A percentile compares a stretch with the other conserved stretches of the same genome.
Evolutionary conservation across 2,329 filamentous ascomycete species (phyloP).

Genomic region (Colletotrichum karsti): DNA sequence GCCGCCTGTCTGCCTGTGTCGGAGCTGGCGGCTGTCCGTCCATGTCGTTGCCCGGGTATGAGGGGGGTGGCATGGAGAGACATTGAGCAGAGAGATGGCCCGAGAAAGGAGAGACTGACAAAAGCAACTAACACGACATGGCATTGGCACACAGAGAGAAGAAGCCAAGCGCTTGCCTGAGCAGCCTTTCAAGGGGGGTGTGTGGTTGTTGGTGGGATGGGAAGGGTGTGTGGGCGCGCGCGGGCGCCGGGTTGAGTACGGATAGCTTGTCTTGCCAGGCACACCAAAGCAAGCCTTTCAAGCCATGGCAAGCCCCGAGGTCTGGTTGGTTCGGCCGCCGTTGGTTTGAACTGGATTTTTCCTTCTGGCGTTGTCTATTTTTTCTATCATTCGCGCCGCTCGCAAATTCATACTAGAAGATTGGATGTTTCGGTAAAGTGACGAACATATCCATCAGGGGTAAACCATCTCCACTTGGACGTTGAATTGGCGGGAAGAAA

Average conservation of each 20-base stretch:
- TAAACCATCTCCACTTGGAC: background rate
- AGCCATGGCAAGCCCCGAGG: conserved; percentile 20
- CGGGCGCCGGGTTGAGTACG: conserved; percentile 1
- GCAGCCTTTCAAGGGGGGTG: background rate
- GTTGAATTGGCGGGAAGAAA: background rate
- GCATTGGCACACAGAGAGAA: conserved; percentile 6
- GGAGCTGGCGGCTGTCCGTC: background rate
- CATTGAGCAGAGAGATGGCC: background rate
- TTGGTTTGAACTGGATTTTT: conserved; percentile 14
- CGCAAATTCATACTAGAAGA: background rate
- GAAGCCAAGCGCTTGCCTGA: conserved; percentile 17
- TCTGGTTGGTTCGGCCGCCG: conserved; percentile 14
- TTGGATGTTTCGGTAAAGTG: conserved; percentile 20
- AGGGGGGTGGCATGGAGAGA: background rate
- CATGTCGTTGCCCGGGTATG: background rate
- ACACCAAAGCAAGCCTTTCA: conserved; percentile 1
- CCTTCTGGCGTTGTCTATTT: background rate
- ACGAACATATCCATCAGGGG: conserved; percentile 4
- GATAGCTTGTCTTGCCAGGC: conserved; percentile 21
- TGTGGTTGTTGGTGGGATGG: background rate
- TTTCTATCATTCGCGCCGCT: background rate
- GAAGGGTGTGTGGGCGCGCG: background rate
- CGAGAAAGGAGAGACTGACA: background rate
- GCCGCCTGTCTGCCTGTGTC: background rate
- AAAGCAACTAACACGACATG: background rate